Evolutionary conservation across 23 red algal genomes (phyloP), one percentile per base, ranked within the genome.

Genomic region (Cyanidium caldarium): DNA sequence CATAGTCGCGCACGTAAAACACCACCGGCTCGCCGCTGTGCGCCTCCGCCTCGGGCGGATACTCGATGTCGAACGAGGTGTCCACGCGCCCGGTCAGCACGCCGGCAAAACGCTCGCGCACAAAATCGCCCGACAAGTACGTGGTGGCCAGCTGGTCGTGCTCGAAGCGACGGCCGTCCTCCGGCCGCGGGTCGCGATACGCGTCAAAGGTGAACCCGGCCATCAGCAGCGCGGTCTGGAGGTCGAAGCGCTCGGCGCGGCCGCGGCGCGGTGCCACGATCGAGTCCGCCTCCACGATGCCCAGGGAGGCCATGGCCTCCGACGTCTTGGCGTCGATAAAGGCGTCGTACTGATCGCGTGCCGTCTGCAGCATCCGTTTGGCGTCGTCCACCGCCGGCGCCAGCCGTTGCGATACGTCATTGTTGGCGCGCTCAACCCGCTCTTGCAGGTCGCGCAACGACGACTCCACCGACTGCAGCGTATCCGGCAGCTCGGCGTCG

Each of bases 171-270:
- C 31, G 19, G 13, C 51, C 51, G 7, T 61, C 51, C n/a, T 61
- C 7, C 21, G 51, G 51, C 51, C 31, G 7, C 21, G 51, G 51
- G 31, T 61, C 51, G 7, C 51, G 51, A 28, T 61, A 61, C 7
- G 51, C 51, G 23, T 61, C 51, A 28, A 61, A 61, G 31, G 13
- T 61, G 51, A 61, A 61, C 10, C 51, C 51, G n/a, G 51, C 51
- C 51, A 61, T 61, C n/a, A 61, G 51, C 21, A 61, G 31, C 7
- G 51, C 51, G 3, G 31, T 7, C 51, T 61, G 51, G 7, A 28
- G 10, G 31, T 61, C 51, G 31, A 61, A 61, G 31, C n/a, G 51
- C 3, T 28, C 10, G n/a, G 10, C 31, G 51, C 51, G 51, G n/a
- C 51, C 51, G 23, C 51, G 51, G 7, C 19, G 23, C 5, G 51